phyloP scores from a whole-genome alignment of 768 basidiomycete species.

The Boletus reticuloceps region DNA sequence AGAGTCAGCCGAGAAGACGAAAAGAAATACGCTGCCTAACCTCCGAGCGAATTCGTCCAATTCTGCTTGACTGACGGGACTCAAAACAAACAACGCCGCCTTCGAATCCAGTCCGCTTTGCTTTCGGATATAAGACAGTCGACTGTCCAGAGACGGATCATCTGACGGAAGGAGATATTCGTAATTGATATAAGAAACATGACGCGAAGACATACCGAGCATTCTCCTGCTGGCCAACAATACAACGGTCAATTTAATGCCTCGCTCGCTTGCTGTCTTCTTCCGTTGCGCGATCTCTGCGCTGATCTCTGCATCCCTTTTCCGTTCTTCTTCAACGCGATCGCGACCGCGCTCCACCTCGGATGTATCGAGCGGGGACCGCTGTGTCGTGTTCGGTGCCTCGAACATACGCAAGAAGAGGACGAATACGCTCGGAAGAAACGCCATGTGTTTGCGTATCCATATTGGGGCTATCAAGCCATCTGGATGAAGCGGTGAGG shows the following conservation, averaged over 20 bases:
- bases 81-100: constrained; percentile 91
- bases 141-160: constrained; percentile 76
- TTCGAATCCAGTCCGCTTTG: constrained; percentile 88
- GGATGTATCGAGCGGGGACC: constrained; percentile 53
- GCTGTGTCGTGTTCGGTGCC: constrained; percentile 40
- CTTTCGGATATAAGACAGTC: constrained; percentile 83
- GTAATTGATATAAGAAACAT: not conserved
- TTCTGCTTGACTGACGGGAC: constrained; percentile 85
- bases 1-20: not conserved
- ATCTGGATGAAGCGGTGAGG: constrained; percentile 91
- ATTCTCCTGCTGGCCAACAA: constrained; percentile 85
- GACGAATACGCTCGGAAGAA: constrained; percentile 91
- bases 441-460: constrained; percentile 92
- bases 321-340: constrained; percentile 65
- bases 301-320: constrained; percentile 72
- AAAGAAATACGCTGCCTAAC: constrained; percentile 33
- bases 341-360: constrained; percentile 56
- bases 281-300: constrained; percentile 79
- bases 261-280: constrained; percentile 75
- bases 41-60: constrained; percentile 87
- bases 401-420: constrained; percentile 87
- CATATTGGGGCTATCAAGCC: constrained; percentile 97
- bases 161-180: constrained; percentile 44
- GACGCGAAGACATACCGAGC: constrained; percentile 57
- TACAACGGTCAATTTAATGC: constrained; percentile 93